Percentiles rank a stretch among this genome's conserved stretches.
Evolutionary conservation across 2,329 filamentous ascomycete genomes (phyloP).

Genomic region (Epichloe uncinata): DNA sequence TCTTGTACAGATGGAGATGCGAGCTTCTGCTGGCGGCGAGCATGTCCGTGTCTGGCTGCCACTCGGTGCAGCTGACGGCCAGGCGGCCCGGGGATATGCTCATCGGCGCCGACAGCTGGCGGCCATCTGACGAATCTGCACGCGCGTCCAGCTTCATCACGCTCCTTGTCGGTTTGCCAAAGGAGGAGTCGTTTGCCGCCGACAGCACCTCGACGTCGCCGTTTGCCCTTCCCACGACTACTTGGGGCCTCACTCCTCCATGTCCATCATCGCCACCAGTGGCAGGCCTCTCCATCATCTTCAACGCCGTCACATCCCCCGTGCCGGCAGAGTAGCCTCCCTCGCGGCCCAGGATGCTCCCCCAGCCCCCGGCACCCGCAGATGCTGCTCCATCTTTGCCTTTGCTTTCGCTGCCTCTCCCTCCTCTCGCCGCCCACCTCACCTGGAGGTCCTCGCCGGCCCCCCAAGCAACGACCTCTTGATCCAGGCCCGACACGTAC

Average conservation of each 20-base stretch:
- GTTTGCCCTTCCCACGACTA: conserved; percentile 36
- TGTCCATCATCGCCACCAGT: conserved; percentile 4
- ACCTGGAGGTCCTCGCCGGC: conserved; percentile 38
- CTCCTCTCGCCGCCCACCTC: conserved; percentile 21
- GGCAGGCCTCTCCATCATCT: conserved; percentile 24
- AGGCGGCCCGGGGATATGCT: conserved; percentile 11
- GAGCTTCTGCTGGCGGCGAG: conserved; percentile 20
- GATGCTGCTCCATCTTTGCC: background rate
- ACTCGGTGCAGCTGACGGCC: conserved; percentile 22
- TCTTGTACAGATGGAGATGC: conserved; percentile 16
- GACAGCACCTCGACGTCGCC: conserved; percentile 34
- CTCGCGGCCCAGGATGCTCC: conserved; percentile 23
- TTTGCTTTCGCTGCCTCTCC: conserved; percentile 8
- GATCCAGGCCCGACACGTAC: conserved; percentile 19
- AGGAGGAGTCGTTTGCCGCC: conserved; percentile 18
- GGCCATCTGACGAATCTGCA: background rate
- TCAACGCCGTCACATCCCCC: conserved; percentile 37
- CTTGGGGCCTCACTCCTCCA: conserved; percentile 12
- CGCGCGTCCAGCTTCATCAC: conserved; percentile 9
- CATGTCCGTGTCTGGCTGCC: conserved; percentile 16
- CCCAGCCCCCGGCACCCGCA: conserved; percentile 18
- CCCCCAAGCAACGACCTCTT: conserved; percentile 36
- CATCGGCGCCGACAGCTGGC: background rate
- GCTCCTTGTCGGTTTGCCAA: conserved; percentile 13
- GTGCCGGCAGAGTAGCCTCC: conserved; percentile 28